Evolutionary conservation across 495 filamentous ascomycete species (phyloP), one percentile per base, ranked within the genome.

Genomic region (Xylaria palmicola): DNA sequence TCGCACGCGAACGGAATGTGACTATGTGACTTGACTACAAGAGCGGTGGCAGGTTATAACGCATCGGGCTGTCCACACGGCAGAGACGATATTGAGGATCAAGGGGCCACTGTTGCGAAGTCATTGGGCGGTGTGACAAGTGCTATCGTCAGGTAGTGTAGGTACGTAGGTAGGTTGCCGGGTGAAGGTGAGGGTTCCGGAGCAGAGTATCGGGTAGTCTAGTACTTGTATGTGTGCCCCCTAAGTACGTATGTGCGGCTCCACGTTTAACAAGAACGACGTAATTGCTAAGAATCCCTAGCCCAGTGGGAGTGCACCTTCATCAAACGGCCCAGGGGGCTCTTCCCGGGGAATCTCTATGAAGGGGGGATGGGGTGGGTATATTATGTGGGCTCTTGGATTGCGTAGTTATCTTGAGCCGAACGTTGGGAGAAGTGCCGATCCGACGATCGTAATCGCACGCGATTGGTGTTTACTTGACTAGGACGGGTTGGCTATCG

Each of bases 401-500:
- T 41, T 44, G 29, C 40, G 52, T 52, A 27, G 58, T 62, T 39
- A 63, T 54, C 22, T 48, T 54, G 58, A 39, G 60, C 30, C 53
- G 50, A 56, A 56, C 44, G 52, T 29, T 50, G 20, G 3, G 12
- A 62, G 59, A 30, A 62, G 54, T 58, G 65, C 64, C 68, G 68
- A 70, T 70, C 68, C 32, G 68, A 59, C 65, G 68, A 70, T 70
- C 68, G 62, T 59, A 68, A 65, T 66, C 53, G 63, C 44, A 62
- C n/a, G n/a, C n/a, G n/a, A n/a, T n/a, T n/a, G 62, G 52, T 59
- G 47, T 65, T 56, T 43, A 47, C 57, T 62, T n/a, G n/a, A n/a
- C n/a, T n/a, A n/a, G n/a, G n/a, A n/a, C n/a, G n/a, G n/a, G 58
- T 54, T 53, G 30, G 17, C 20, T 19, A 24, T 40, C 17, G 8